Conservation (phyloP, 495 filamentous ascomycete species). For the Friedmanniomyces simplex region DNA sequence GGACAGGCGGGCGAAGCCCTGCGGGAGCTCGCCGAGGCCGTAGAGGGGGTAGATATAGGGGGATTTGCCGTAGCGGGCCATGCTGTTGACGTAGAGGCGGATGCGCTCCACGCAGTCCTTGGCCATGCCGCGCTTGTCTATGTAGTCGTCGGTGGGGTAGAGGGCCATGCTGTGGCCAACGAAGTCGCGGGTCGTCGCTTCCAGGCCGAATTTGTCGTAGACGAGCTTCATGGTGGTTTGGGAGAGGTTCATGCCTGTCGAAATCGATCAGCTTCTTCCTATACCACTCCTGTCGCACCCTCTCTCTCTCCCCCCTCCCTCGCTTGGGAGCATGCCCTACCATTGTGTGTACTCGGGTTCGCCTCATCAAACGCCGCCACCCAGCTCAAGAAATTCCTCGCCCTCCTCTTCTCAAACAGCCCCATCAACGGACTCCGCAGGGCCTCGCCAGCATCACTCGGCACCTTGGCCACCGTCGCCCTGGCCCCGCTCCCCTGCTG, state of each 20-base stretch:
- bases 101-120: slow-evolving; percentile 86
- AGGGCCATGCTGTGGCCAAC: slow-evolving; percentile 97
- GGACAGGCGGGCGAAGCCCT: slow-evolving; percentile 94
- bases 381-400: slow-evolving; percentile 96
- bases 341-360: slow-evolving; percentile 77
- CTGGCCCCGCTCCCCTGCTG: slow-evolving; percentile 72
- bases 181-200: slow-evolving; percentile 83
- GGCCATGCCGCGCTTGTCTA: slow-evolving; percentile 59
- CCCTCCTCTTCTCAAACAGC: slow-evolving; percentile 91
- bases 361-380: slow-evolving; percentile 81
- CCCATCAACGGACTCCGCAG: slow-evolving; percentile 91
- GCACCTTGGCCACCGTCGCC: slow-evolving; percentile 91
- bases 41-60: slow-evolving; percentile 99
- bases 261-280: background rate
- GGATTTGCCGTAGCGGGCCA: slow-evolving; percentile 95
- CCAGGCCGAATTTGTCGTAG: slow-evolving; percentile 93
- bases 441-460: slow-evolving; percentile 85
- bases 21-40: slow-evolving; percentile 91
- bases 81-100: slow-evolving; percentile 92
- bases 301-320: too few relatives aligned
- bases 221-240: slow-evolving; percentile 88
- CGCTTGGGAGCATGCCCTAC: slow-evolving; percentile 45
- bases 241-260: slow-evolving; percentile 65
- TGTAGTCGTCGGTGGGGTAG: slow-evolving; percentile 79
- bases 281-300: too few relatives aligned